Evolutionary conservation across 768 basidiomycete genomes (phyloP), one percentile per base, ranked within the genome.

Genomic region (Tricholoma saponaceum): DNA sequence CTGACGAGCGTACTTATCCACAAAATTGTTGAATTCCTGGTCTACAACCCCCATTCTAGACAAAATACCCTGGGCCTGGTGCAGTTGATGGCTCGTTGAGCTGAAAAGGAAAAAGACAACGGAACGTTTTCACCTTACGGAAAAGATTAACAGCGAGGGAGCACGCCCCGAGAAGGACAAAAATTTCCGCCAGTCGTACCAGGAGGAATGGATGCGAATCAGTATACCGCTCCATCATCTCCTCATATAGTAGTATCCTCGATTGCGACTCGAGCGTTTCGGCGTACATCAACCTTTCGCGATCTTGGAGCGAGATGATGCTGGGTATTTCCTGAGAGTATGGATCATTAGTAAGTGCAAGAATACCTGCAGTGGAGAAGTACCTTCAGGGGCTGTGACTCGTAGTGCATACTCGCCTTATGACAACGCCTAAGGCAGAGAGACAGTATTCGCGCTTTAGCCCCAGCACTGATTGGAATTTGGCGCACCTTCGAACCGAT

Each of bases 191-290:
- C 41, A 54, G 23, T 30, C 53, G 23, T 44, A 54, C 53, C 26
- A 54, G 41, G 28, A 54, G 53, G 25, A 54, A 54, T 46, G 53
- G 53, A 28, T 44, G 53, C 5, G 26, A 54, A 54, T 54, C 53
- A 23, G 53, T n/a, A 44, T 32, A 6, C 16, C n/a, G 39, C 4
- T 39, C 18, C 16, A 39, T 39, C 39, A 39, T 39, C 39, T 39
- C 39, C n/a, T 39, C 39, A 8, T 39, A 18, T 13, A 37, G 35
- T 13, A 37, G 35, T 16, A 37, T 16, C 35, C 39, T 39, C 39
- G 39, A 4, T 18, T 39, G 16, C n/a, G 1, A n/a, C 16, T 39
- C n/a, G 2, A 39, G 39, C 16, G 18, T 39, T 16, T 39, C 18
- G 4, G 39, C n/a, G 39, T n/a, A 18, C 35, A 37, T 37, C 35